Conservation (phyloP, 192 early-diverging fungal genomes). For the Umbelopsis sp. region DNA sequence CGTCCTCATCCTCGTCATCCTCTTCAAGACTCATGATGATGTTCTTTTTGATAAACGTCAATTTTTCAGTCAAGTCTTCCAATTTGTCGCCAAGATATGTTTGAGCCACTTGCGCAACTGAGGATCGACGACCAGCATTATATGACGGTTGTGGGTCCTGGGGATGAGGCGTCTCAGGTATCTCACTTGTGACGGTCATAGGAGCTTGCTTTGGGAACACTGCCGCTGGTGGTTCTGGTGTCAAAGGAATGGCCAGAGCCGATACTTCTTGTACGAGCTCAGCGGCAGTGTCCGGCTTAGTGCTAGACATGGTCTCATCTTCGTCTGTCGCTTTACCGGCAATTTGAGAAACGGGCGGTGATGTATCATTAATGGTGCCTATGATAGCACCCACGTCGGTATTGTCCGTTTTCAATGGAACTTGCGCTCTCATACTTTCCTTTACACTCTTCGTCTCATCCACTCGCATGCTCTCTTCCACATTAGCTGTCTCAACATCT, state of each 20-base stretch:
- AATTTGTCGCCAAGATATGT: constrained; percentile 36
- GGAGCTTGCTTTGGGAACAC: background rate
- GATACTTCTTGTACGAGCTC: too few relatives aligned
- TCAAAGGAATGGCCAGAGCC: too few relatives aligned
- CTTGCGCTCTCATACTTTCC: background rate
- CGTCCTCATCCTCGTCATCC: constrained; percentile 31
- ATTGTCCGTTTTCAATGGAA: background rate
- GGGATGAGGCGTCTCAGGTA: background rate
- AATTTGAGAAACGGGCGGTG: too few relatives aligned
- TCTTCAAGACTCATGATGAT: constrained; percentile 42
- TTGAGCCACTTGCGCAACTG: constrained; percentile 33
- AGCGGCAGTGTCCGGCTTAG: too few relatives aligned
- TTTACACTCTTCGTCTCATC: background rate
- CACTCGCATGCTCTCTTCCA: background rate
- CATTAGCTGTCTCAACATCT: background rate
- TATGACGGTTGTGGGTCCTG: background rate
- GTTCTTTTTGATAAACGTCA: constrained; percentile 41
- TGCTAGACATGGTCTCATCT: too few relatives aligned
- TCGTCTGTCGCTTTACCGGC: too few relatives aligned
- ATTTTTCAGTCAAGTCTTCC: constrained; percentile 42
- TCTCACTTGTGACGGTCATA: background rate
- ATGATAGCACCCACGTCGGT: background rate
- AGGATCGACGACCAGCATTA: constrained; percentile 21
- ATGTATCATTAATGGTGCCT: too few relatives aligned
- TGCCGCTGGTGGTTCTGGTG: background rate